Percentiles rank a stretch among this genome's conserved stretches.
Conservation (phyloP, 75 land plant species). For the Cupressus sempervirens region DNA sequence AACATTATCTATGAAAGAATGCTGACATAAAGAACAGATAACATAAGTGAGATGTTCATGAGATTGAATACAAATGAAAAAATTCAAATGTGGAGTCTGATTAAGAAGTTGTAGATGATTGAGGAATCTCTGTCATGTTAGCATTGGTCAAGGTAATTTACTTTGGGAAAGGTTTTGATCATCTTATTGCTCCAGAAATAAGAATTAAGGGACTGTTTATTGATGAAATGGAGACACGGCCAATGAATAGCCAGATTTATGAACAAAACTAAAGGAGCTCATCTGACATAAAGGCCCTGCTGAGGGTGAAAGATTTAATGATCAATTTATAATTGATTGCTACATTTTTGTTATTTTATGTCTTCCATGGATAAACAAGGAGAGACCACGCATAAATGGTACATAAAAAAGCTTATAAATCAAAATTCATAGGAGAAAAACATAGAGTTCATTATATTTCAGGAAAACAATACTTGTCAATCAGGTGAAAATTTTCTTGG, state of each 20-base stretch:
- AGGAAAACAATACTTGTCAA: conserved; percentile 66
- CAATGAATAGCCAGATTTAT: neutral
- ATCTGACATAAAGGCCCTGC: neutral
- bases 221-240: neutral
- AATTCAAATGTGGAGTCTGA: neutral
- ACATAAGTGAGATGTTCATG: neutral
- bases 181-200: neutral
- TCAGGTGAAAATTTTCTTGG: conserved; percentile 71
- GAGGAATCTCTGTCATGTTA: neutral
- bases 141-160: neutral
- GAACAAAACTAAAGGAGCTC: neutral
- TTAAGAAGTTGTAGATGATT: neutral
- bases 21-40: neutral
- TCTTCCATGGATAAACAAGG: neutral
- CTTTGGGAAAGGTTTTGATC: neutral
- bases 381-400: neutral
- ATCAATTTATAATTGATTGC: neutral
- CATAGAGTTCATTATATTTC: neutral
- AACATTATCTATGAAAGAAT: neutral
- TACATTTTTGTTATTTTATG: neutral
- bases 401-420: neutral
- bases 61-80: neutral
- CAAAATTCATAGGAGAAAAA: neutral
- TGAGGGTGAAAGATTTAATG: neutral
- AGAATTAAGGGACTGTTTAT: neutral